Evolutionary conservation across 192 early-diverging fungal genomes (phyloP).

Genomic region (Backusella tarrabulga): DNA sequence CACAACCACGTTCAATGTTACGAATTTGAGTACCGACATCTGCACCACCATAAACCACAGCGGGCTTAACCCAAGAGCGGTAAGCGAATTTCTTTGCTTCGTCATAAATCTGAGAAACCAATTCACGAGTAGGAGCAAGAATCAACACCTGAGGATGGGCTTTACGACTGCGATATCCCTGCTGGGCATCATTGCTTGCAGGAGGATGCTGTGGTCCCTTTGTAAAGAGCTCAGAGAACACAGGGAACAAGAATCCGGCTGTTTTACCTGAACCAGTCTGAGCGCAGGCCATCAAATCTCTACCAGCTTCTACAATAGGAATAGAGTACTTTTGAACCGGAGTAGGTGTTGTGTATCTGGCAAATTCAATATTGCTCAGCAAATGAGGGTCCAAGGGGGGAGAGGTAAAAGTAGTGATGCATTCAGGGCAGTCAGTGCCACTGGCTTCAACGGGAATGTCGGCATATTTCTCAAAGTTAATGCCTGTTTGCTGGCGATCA

Average conservation of each 20-base stretch:
- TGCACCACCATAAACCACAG: constrained; percentile 95
- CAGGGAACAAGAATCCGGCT: constrained; percentile 96
- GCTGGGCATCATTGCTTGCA: constrained; percentile 30
- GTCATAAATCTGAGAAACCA: constrained; percentile 94
- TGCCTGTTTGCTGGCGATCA: constrained; percentile 83
- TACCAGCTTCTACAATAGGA: constrained; percentile 72
- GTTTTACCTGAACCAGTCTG: constrained; percentile 96
- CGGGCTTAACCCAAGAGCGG: constrained; percentile 92
- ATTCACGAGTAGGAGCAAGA: constrained; percentile 93
- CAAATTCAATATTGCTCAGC: constrained; percentile 86
- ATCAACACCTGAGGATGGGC: constrained; percentile 78
- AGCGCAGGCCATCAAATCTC: constrained; percentile 99
- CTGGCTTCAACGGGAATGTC: constrained; percentile 96
- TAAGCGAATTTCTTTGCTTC: constrained; percentile 85
- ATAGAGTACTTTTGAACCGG: constrained; percentile 96
- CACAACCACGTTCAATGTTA: constrained; percentile 91
- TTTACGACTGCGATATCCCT: constrained; percentile 67
- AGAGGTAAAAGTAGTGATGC: constrained; percentile 55
- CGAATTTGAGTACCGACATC: constrained; percentile 89
- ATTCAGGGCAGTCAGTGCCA: constrained; percentile 64
- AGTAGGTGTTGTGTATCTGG: constrained; percentile 91
- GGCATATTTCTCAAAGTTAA: constrained; percentile 99
- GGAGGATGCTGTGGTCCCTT: constrained; percentile 62
- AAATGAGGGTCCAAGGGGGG: constrained; percentile 82
- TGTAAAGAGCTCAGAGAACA: constrained; percentile 88